Evolutionary conservation across 169 alveolate species (phyloP), one percentile per base, ranked within the genome.

Genomic region (Babesia gibsoni): DNA sequence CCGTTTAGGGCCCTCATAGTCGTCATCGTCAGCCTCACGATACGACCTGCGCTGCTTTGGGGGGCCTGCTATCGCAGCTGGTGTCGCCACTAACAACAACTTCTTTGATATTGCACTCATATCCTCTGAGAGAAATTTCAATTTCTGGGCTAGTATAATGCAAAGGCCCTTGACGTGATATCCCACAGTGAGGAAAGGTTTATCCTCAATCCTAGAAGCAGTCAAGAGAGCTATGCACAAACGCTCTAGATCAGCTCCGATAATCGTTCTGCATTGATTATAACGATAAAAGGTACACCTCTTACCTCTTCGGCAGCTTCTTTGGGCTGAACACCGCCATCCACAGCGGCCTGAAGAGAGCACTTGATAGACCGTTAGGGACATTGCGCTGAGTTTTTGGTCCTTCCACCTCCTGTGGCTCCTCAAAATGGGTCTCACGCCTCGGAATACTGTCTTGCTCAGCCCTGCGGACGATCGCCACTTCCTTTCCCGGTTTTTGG

Each of bases 91-190:
- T 20, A 46, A 6, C 48, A 61, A 20, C 56, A 77, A 32, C 42
- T 53, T 42, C 56, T 50, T 61, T 7, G 52, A 18, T 20, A 41
- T 23, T 20, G 12, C 46, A 37, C 6, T 7, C 10, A 48, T 16
- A 29, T 67, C 85, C 23, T 66, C 52, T 2, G 72, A 20, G 59
- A 77, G 56, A 9, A 22, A 18, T 57, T 52, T 30, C 23, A 77
- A 23, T 46, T 67, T 58, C 3, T 66, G 69, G 45, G 59, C 18
- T 27, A 77, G 37, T 33, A 77, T 37, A 35, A 77, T 18, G 37
- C 85, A 77, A 4, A 77, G 67, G 33, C 85, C 85, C 66, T 77
- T 77, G 25, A 77, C 30, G 42, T 77, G 57, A 42, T 41, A 48
- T 3, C 85, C 85, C 3, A 77, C 81, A 33, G 64, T 27, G 45